A percentile compares a stretch with the other conserved stretches of the same genome.
These are phyloP conservation scores for Gentiana straminea DNA, from an alignment of 257 asterid genomes.

Conservation along the genomic window DNA sequence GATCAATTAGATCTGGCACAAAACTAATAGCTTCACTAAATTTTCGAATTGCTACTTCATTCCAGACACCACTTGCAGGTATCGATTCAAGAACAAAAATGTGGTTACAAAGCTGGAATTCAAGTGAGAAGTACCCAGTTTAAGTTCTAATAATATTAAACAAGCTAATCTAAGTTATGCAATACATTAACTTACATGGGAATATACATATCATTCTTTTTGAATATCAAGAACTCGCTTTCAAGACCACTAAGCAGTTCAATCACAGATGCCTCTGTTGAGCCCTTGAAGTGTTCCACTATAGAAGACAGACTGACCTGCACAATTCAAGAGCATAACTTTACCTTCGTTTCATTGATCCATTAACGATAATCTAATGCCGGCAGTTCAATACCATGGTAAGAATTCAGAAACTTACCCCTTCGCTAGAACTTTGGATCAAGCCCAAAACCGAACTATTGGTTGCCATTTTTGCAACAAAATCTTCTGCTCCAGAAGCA, in stretches of 20 bases:
- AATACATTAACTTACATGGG: conserved; percentile 32
- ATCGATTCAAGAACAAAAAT: no score
- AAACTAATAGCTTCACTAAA: no score
- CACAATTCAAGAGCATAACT: conserved; percentile 4
- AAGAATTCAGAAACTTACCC: conserved; percentile 35
- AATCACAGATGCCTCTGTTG: conserved; percentile 38
- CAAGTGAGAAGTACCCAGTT: no score
- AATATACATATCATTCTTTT: conserved; percentile 43
- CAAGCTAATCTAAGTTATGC: no score
- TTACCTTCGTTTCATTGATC: no score
- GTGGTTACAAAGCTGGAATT: no score
- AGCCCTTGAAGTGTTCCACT: conserved; percentile 57
- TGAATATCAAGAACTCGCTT: conserved; percentile 62
- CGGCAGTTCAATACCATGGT: neutral
- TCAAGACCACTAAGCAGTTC: conserved; percentile 48
- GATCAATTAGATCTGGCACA: no score
- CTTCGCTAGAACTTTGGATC: conserved; percentile 50
- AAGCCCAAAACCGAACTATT: conserved; percentile 41
- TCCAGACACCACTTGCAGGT: no score
- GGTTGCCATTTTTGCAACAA: conserved; percentile 32
- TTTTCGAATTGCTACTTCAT: no score
- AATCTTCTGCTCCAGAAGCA: conserved; percentile 17
- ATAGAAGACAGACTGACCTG: conserved; percentile 55
- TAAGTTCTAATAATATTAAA: no score
- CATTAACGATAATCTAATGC: no score